Evolutionary conservation across 306 rosid species (phyloP).

Genomic region (Neltuma alba): DNA sequence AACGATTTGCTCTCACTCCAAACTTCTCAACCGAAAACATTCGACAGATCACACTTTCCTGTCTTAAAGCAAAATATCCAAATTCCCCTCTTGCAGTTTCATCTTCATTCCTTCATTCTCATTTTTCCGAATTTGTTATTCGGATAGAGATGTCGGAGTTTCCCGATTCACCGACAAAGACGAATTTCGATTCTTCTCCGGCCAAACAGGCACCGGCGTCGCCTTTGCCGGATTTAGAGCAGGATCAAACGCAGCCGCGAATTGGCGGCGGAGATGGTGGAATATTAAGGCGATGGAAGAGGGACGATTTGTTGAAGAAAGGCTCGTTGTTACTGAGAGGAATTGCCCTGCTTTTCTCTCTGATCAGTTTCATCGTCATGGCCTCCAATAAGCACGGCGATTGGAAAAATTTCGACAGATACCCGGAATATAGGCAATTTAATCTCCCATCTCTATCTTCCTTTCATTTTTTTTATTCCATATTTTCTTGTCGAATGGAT

Average conservation of each 20-base stretch:
- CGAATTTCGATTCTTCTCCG: conserved; percentile 41
- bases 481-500: background rate
- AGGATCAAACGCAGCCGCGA: background rate
- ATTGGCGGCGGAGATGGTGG: conserved; percentile 31
- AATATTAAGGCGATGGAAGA: conserved; percentile 64
- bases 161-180: conserved; percentile 34
- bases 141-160: conserved; percentile 40
- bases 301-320: conserved; percentile 62
- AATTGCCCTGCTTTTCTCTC: conserved; percentile 57
- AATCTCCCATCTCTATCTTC: background rate
- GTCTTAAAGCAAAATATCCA: too few relatives aligned
- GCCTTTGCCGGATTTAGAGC: background rate
- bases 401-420: conserved; percentile 57
- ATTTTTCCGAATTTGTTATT: conserved; percentile 4
- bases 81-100: background rate
- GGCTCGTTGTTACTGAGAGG: conserved; percentile 62
- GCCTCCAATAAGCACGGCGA: conserved; percentile 71
- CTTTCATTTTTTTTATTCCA: background rate
- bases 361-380: conserved; percentile 60
- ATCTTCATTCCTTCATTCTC: background rate
- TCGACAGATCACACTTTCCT: background rate
- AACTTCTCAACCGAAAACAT: background rate
- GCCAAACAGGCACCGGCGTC: background rate
- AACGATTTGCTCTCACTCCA: conserved; percentile 36
- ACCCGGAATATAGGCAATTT: conserved; percentile 65